These are phyloP conservation scores for Trametes cingulata DNA, from an alignment of 768 basidiomycete genomes.

Conservation along the genomic window DNA sequence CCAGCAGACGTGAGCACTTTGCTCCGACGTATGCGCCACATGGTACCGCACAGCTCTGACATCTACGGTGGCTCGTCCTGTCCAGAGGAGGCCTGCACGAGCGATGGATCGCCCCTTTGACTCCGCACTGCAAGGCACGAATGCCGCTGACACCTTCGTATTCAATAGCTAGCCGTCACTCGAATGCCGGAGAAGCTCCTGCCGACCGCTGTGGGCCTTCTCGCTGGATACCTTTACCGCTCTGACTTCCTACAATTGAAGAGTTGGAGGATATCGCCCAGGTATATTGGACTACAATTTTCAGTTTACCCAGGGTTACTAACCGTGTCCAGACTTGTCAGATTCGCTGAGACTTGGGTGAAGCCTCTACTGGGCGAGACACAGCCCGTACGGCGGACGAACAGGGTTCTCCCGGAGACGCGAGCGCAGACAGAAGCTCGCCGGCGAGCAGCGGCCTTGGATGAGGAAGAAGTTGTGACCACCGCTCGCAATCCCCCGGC, in stretches of 20 bases:
- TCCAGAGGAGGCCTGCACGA: no score
- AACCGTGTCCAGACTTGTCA: conserved; percentile 37
- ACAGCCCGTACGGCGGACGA: conserved; percentile 62
- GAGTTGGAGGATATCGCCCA: conserved; percentile 68
- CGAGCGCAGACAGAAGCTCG: conserved; percentile 25
- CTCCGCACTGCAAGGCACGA: neutral
- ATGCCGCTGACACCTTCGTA: neutral
- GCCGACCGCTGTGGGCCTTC: conserved; percentile 62
- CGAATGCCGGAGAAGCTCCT: conserved; percentile 66
- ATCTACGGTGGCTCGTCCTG: neutral
- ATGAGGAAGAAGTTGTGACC: conserved; percentile 63
- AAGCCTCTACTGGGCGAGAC: conserved; percentile 68
- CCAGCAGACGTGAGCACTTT: neutral
- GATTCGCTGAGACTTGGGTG: conserved; percentile 56
- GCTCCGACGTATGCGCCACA: neutral
- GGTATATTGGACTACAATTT: conserved; percentile 10
- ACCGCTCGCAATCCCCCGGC: conserved; percentile 48
- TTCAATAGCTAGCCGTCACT: conserved; percentile 64
- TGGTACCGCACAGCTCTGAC: neutral
- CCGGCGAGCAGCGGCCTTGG: conserved; percentile 26
- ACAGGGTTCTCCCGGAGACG: conserved; percentile 71
- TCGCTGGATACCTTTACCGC: conserved; percentile 78
- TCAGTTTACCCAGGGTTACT: neutral
- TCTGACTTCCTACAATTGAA: conserved; percentile 82
- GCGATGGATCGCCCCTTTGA: neutral